Conservation (phyloP, 768 basidiomycete species). For the Rhizopogon vinicolor region DNA sequence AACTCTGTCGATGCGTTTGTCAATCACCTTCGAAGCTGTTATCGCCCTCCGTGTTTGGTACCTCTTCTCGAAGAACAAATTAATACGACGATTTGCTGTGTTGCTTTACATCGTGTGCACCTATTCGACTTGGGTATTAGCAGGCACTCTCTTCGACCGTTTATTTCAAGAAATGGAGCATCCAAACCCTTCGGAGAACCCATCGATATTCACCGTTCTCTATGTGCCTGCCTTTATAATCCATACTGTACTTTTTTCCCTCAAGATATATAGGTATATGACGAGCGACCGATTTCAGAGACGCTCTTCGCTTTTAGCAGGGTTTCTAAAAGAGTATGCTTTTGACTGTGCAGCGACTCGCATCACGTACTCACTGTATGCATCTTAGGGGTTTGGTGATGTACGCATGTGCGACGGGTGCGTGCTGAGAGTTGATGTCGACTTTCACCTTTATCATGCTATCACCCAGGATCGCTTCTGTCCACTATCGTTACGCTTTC, state of each 20-base stretch:
- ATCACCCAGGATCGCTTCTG: slow-evolving; percentile 4
- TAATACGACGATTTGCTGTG: not conserved
- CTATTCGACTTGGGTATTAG: not conserved
- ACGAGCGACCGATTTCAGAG: slow-evolving; percentile 1
- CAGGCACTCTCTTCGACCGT: not conserved
- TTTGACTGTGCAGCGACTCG: not conserved
- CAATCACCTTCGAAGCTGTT: not conserved
- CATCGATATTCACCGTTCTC: not conserved
- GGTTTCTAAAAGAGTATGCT: slow-evolving; percentile 6
- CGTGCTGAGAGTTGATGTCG: not conserved
- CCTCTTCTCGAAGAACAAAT: slow-evolving; percentile 2
- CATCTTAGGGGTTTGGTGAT: slow-evolving; percentile 4
- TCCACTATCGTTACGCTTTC: slow-evolving; percentile 1
- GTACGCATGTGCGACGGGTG: slow-evolving; percentile 10
- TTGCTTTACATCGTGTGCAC: not conserved
- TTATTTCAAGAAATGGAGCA: not conserved
- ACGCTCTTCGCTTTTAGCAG: not conserved
- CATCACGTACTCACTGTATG: not conserved
- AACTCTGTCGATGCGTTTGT: not conserved
- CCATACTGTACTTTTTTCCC: slow-evolving; percentile 4
- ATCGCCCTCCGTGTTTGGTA: slow-evolving; percentile 9
- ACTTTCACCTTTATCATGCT: not conserved
- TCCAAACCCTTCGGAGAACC: not conserved
- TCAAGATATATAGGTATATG: slow-evolving; percentile 5
- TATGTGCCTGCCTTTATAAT: not conserved